Conservation (phyloP, 129 eudicot species). For the Glebionis coronaria region DNA sequence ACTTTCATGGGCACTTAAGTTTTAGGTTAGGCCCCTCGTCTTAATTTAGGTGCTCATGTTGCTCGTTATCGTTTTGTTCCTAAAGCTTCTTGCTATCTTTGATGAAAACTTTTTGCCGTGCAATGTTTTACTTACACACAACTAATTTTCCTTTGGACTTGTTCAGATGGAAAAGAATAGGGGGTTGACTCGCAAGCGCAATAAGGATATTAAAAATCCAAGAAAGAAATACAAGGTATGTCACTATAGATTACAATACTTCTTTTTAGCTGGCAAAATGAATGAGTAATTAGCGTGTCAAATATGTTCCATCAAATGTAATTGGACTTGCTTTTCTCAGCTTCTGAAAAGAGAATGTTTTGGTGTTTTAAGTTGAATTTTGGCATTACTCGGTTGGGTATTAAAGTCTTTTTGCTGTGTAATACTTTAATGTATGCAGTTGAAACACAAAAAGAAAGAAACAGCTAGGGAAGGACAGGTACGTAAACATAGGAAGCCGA, state of each 20-base stretch:
- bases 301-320: no score
- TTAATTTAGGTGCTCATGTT: no score
- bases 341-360: neutral
- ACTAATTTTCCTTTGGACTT: constrained; percentile 7
- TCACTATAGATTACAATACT: no score
- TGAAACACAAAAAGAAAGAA: constrained; percentile 55
- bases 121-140: neutral
- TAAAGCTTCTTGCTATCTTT: no score
- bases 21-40: no score
- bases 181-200: constrained; percentile 63
- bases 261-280: no score
- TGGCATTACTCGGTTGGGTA: neutral
- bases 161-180: constrained; percentile 84
- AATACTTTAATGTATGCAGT: constrained; percentile 44
- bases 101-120: no score
- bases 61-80: no score
- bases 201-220: no score
- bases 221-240: no score
- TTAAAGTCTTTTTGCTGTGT: neutral
- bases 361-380: neutral
- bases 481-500: constrained; percentile 38
- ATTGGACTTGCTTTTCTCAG: neutral
- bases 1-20: no score
- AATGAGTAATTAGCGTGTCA: no score
- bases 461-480: constrained; percentile 74